Evolutionary conservation across 106 monocot genomes (phyloP).

Genomic region (Dendrobium huoshanense): DNA sequence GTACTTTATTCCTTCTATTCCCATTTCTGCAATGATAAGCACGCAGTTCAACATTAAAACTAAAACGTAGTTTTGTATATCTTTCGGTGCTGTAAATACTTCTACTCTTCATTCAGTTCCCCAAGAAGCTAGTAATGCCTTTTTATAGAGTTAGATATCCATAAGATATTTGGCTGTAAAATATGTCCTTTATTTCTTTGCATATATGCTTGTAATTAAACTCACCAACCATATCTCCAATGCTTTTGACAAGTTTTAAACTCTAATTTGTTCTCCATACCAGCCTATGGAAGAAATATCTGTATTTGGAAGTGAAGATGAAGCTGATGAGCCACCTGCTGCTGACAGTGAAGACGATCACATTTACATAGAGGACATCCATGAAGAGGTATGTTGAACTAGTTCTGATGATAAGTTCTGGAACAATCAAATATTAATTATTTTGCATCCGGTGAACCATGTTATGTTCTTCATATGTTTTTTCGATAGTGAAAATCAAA

Average conservation of each 20-base stretch:
- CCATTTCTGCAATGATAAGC: not conserved
- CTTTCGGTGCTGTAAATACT: not conserved
- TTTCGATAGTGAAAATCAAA: not conserved
- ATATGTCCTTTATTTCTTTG: not conserved
- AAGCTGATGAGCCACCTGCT: slow-evolving; percentile 27
- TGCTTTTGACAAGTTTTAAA: not conserved
- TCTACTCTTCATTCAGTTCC: not conserved
- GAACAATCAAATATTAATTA: not conserved
- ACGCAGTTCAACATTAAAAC: not conserved
- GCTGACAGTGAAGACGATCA: slow-evolving; percentile 64
- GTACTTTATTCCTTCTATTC: not conserved
- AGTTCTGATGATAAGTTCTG: not conserved
- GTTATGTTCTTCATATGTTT: not conserved
- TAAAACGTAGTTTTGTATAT: not conserved
- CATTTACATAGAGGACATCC: slow-evolving; percentile 19
- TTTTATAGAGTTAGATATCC: not conserved
- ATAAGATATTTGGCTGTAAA: not conserved
- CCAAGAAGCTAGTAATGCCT: not conserved
- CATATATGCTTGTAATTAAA: not conserved
- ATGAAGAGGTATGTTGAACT: slow-evolving; percentile 44
- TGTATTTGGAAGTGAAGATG: slow-evolving; percentile 63
- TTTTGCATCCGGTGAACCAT: not conserved
- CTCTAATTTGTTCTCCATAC: not conserved
- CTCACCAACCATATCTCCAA: not conserved
- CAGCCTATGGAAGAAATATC: slow-evolving; percentile 48